Conservation (phyloP, 257 asterid species). For the Henckelia pumila region DNA sequence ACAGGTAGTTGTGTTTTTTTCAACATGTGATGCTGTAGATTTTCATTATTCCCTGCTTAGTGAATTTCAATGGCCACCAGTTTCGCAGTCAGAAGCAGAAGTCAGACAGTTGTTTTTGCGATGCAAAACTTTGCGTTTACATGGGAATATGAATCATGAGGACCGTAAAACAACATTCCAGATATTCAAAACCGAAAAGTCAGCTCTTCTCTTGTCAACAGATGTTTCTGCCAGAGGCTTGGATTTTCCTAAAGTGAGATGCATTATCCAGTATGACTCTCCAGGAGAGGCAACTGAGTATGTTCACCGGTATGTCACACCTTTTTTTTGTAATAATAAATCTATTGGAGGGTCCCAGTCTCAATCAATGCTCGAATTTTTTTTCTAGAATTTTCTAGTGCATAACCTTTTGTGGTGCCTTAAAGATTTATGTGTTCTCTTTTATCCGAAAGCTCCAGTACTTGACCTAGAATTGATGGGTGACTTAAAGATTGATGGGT, state of each 20-base stretch:
- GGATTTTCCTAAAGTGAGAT: slow-evolving; percentile 93
- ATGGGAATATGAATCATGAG: slow-evolving; percentile 85
- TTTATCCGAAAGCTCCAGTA: neutral
- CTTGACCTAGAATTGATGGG: neutral
- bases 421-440: neutral
- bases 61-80: slow-evolving; percentile 57
- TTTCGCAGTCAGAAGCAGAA: slow-evolving; percentile 49
- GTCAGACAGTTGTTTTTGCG: slow-evolving; percentile 46
- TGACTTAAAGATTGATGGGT: neutral
- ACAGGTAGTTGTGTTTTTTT: slow-evolving; percentile 89
- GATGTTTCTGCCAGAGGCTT: slow-evolving; percentile 97
- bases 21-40: slow-evolving; percentile 96
- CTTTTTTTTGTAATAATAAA: slow-evolving; percentile 8
- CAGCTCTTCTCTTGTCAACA: slow-evolving; percentile 84
- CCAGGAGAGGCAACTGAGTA: slow-evolving; percentile 99
- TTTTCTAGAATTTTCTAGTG: neutral
- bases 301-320: slow-evolving; percentile 77
- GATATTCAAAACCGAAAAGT: slow-evolving; percentile 71
- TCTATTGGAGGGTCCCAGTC: neutral
- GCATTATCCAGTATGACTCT: slow-evolving; percentile 94
- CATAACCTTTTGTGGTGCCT: neutral
- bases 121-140: slow-evolving; percentile 75
- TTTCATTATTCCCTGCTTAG: slow-evolving; percentile 69
- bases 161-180: slow-evolving; percentile 84
- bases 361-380: slow-evolving; percentile 3